phyloP scores from a whole-genome alignment of 2,329 filamentous ascomycete genomes.

The Sclerotiophoma versabilis region DNA sequence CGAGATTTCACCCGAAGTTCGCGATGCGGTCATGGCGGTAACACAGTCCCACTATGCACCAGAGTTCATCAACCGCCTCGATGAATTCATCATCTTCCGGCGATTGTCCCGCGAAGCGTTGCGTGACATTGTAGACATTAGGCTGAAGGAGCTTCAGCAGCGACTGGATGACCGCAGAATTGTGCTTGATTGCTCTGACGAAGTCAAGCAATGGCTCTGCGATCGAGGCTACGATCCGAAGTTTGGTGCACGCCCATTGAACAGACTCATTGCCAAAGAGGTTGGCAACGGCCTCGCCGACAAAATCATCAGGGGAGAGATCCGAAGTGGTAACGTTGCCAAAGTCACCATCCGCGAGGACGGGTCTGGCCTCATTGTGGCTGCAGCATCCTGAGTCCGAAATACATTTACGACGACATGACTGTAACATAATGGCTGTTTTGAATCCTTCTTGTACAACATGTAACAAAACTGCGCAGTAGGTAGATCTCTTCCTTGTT shows the following conservation, averaged over 20 bases:
- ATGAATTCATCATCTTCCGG: conserved; percentile 97
- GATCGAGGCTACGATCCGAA: conserved; percentile 89
- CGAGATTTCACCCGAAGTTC: conserved; percentile 75
- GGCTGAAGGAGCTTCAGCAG: conserved; percentile 81
- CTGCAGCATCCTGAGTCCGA: conserved; percentile 18
- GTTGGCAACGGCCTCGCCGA: conserved; percentile 90
- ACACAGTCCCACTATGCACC: conserved; percentile 79
- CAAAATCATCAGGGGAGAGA: conserved; percentile 84
- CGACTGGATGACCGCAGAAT: conserved; percentile 88
- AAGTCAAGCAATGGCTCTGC: conserved; percentile 85
- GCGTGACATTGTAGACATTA: conserved; percentile 91
- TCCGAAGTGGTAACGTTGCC: conserved; percentile 78
- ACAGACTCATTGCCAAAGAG: conserved; percentile 87
- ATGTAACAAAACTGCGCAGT: conserved; percentile 17
- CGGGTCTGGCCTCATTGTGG: conserved; percentile 36
- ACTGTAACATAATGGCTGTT: conserved; percentile 24
- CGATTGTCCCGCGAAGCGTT: conserved; percentile 79
- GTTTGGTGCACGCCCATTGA: conserved; percentile 89
- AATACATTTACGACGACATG: conserved; percentile 29
- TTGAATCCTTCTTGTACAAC: conserved; percentile 13
- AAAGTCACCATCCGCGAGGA: conserved; percentile 71
- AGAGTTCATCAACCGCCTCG: conserved; percentile 95
- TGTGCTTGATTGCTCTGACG: conserved; percentile 70
- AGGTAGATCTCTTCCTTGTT: conserved; percentile 16
- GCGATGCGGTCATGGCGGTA: conserved; percentile 85